Conservation (phyloP, 1,139 yeast species). For the Torulaspora pretoriensis region DNA sequence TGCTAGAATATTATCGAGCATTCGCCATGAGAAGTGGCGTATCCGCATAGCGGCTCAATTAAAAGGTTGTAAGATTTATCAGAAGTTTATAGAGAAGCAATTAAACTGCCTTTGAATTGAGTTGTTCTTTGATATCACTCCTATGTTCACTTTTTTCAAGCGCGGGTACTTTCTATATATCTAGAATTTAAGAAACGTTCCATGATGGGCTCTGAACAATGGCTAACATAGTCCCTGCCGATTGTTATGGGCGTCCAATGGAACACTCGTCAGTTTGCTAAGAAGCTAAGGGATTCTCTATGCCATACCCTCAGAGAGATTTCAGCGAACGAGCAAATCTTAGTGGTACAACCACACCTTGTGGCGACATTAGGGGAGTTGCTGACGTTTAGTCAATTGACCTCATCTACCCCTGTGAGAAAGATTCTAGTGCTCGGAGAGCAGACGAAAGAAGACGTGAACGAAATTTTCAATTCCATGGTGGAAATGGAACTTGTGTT, state of each 20-base stretch:
- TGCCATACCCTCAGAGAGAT: constrained; percentile 19
- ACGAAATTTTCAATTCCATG: constrained; percentile 13
- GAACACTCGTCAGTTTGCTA: constrained; percentile 28
- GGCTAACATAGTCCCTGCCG: background rate
- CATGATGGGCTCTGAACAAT: background rate
- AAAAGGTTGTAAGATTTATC: too few species aligned
- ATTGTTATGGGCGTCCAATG: constrained; percentile 23
- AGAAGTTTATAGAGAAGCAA: too few species aligned
- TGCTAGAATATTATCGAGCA: constrained; percentile 68
- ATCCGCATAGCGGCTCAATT: constrained; percentile 12
- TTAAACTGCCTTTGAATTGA: background rate
- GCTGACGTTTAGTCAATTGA: constrained; percentile 28
- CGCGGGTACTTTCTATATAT: background rate
- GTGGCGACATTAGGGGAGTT: constrained; percentile 24
- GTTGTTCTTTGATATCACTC: background rate
- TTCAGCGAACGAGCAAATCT: constrained; percentile 18
- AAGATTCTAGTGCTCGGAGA: constrained; percentile 26
- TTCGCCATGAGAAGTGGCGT: constrained; percentile 48
- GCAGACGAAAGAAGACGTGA: constrained; percentile 18
- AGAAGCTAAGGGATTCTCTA: constrained; percentile 17
- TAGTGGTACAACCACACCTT: constrained; percentile 26
- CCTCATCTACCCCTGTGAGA: constrained; percentile 26
- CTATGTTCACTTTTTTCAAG: background rate
- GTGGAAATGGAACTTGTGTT: constrained; percentile 23
- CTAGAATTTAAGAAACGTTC: background rate